Evolutionary conservation across 306 rosid species (phyloP).

Genomic region (Begonia loranthoides): DNA sequence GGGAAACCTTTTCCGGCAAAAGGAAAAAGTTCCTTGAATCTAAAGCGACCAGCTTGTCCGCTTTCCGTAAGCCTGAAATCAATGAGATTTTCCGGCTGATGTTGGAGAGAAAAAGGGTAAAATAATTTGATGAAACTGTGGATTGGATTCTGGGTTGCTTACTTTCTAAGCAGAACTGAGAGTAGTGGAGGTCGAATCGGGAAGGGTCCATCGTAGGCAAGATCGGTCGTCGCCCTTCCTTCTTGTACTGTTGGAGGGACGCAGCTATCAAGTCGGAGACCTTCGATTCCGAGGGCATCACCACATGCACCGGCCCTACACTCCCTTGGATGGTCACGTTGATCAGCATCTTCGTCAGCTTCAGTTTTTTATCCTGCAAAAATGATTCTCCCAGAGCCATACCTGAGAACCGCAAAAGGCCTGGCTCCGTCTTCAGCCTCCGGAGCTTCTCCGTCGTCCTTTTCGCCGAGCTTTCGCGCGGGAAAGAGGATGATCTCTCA

Average conservation of each 20-base stretch:
- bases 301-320: conserved; percentile 54
- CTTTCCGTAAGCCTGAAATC: conserved; percentile 48
- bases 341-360: conserved; percentile 55
- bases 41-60: conserved; percentile 35
- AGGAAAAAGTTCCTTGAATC: conserved; percentile 78
- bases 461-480: conserved; percentile 10
- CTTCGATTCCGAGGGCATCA: conserved; percentile 37
- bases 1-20: conserved; percentile 26
- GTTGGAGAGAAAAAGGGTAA: too few relatives aligned
- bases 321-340: conserved; percentile 73
- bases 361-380: conserved; percentile 20
- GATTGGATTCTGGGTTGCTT: conserved; percentile 7
- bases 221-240: conserved; percentile 75
- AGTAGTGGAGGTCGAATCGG: conserved; percentile 66
- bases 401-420: conserved; percentile 13
- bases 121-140: neutral
- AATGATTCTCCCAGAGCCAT: conserved; percentile 5
- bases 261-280: conserved; percentile 46
- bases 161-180: conserved; percentile 95
- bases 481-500: conserved; percentile 48
- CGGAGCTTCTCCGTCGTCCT: conserved; percentile 19
- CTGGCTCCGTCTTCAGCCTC: conserved; percentile 64
- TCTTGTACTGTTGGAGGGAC: conserved; percentile 34
- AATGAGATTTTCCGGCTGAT: neutral
- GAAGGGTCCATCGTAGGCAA: conserved; percentile 24